Conservation (phyloP, 2,329 filamentous ascomycete genomes). For the Trichoderma lentiforme region DNA sequence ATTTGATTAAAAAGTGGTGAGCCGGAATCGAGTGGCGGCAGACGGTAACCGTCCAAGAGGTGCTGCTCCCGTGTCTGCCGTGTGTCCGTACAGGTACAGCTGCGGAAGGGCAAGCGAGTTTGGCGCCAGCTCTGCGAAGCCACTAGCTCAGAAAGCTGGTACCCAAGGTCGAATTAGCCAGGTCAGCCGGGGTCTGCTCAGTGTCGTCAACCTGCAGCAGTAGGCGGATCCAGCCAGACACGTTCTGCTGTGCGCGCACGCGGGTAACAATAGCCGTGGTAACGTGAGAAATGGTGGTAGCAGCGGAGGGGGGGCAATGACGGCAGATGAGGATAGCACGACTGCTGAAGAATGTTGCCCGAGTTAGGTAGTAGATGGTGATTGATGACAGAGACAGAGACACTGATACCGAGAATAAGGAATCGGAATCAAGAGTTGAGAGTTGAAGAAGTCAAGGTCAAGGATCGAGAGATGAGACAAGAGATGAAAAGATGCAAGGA, state of each 20-base stretch:
- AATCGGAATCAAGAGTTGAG: neutral
- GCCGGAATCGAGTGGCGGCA: conserved; percentile 15
- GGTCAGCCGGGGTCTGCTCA: conserved; percentile 20
- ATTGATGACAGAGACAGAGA: neutral
- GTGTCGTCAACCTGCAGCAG: conserved; percentile 28
- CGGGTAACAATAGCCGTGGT: conserved; percentile 17
- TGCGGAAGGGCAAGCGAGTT: conserved; percentile 29
- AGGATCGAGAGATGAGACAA: neutral
- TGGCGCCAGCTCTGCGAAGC: conserved; percentile 21
- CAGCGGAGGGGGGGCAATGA: neutral
- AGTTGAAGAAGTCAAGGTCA: neutral
- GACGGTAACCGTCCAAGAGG: neutral
- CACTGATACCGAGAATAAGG: neutral
- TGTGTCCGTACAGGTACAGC: neutral
- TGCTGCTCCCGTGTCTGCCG: conserved; percentile 9
- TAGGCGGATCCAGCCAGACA: conserved; percentile 17
- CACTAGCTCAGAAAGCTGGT: conserved; percentile 5
- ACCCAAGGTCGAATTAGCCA: conserved; percentile 26
- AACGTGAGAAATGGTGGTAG: conserved; percentile 5
- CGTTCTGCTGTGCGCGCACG: conserved; percentile 15
- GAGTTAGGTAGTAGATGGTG: neutral
- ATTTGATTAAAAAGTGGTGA: neutral
- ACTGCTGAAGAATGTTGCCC: neutral
- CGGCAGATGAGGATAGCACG: neutral
- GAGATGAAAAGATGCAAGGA: neutral